These are phyloP conservation scores for Didymella glomerata DNA, from an alignment of 2,329 filamentous ascomycete species.

Conservation along the genomic window DNA sequence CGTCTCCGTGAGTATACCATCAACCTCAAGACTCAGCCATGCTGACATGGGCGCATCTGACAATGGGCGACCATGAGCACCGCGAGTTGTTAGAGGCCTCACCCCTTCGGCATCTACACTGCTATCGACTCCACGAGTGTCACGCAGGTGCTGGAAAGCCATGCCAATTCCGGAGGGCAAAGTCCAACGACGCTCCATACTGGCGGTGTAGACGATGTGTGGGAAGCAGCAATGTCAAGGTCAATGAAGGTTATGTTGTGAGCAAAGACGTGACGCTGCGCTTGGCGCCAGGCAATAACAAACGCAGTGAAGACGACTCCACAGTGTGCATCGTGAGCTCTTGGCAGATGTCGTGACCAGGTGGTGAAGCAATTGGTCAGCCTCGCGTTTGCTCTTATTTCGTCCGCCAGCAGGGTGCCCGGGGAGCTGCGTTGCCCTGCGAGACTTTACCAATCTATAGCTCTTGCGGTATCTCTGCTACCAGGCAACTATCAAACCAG, in stretches of 20 bases:
- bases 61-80: not conserved
- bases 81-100: not conserved
- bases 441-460: not conserved
- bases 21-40: not conserved
- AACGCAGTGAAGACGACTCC: slow-evolving; percentile 18
- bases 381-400: slow-evolving; percentile 1
- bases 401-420: slow-evolving; percentile 2
- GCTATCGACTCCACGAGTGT: not conserved
- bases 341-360: slow-evolving; percentile 11
- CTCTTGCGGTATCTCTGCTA: not conserved
- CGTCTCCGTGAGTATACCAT: not conserved
- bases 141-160: not conserved
- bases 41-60: slow-evolving; percentile 2
- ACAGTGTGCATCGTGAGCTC: slow-evolving; percentile 12
- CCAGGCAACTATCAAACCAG: not conserved
- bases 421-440: not conserved
- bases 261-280: not conserved
- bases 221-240: not conserved
- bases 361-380: slow-evolving; percentile 4
- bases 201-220: not conserved
- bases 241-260: not conserved
- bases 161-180: slow-evolving; percentile 2
- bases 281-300: slow-evolving; percentile 17
- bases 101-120: not conserved
- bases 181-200: slow-evolving; percentile 6